Evolutionary conservation across 257 asterid genomes (phyloP), one percentile per base, ranked within the genome.

Genomic region (Salvia hispanica): DNA sequence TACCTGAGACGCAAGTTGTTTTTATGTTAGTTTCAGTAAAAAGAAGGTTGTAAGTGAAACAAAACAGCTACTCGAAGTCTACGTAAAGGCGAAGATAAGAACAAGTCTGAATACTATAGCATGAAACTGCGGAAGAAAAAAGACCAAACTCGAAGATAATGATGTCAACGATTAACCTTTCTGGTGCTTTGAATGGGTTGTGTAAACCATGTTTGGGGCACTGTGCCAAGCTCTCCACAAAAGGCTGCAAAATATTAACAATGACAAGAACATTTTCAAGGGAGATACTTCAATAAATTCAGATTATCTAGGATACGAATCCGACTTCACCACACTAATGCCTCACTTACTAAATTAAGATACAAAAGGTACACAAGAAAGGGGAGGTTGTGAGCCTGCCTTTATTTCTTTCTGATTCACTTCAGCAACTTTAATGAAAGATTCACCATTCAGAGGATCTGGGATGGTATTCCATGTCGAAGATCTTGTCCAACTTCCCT

Each of bases 141-240:
- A n/a, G 44, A 4, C 31, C 31, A 25, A 25, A 25, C 21, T 25
- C 31, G 2, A 25, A 25, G 2, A 25, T 1, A 25, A 2, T 1
- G 31, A 25, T 25, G 3, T 0, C 31, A 25, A 2, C 31, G 64
- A 44, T 33, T 18, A 39, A 94, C 96, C 99, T 94, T 78, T 94
- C 99, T 43, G 98, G 99, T 59, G 91, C 74, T 78, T 91, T 94
- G 65, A 91, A 94, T 42, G 99, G 99, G 75, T 91, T 91, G 74
- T 94, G 99, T 47, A 94, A 66, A 51, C 97, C 99, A 83, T 94
- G 98, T 77, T 94, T 91, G 46, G 99, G 96, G 78, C 96, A 91
- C 74, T 64, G 76, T 37, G 80, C 63, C 86, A 94, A 78, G 92
- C 99, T 91, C 85, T 91, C 96, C 66, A 94, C 95, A 78, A 85